phyloP scores from a whole-genome alignment of 345 rosid species.

The Euclidium syriacum region DNA sequence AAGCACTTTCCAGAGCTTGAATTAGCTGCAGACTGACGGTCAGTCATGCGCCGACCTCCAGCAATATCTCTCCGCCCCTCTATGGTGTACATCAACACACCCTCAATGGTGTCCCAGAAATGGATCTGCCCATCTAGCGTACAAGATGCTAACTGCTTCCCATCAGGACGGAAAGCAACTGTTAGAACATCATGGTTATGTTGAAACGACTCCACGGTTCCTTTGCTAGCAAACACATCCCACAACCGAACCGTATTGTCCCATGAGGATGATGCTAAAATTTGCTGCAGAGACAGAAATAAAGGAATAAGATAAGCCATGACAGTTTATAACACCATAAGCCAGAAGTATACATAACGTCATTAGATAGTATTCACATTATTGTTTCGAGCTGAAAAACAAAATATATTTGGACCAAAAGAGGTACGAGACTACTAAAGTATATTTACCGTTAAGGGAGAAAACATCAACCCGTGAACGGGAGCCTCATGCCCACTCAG shows the following conservation, averaged over 20 bases:
- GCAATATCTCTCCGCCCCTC: constrained; percentile 97
- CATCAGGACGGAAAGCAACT: constrained; percentile 89
- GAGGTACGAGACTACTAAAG: neutral
- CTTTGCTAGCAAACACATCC: constrained; percentile 95
- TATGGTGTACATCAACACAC: constrained; percentile 79
- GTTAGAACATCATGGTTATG: constrained; percentile 94
- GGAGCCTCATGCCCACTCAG: constrained; percentile 98
- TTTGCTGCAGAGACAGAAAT: constrained; percentile 23
- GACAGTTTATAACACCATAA: neutral
- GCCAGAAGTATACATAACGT: neutral
- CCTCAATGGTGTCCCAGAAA: constrained; percentile 96
- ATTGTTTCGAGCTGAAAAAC: neutral
- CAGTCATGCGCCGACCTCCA: constrained; percentile 89
- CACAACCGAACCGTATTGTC: constrained; percentile 87
- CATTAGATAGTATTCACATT: neutral
- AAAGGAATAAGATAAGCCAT: neutral
- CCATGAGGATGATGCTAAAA: constrained; percentile 95
- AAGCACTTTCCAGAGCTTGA: constrained; percentile 95
- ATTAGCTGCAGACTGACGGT: constrained; percentile 89
- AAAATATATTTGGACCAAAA: neutral
- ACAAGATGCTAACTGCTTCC: constrained; percentile 84
- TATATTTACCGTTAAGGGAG: constrained; percentile 73
- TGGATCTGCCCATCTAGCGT: constrained; percentile 93
- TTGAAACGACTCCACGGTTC: constrained; percentile 74
- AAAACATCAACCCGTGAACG: constrained; percentile 87